These are phyloP conservation scores for Neoconidiobolus thromboides DNA, from an alignment of 371 early-diverging fungal species.

Conservation along the genomic window DNA sequence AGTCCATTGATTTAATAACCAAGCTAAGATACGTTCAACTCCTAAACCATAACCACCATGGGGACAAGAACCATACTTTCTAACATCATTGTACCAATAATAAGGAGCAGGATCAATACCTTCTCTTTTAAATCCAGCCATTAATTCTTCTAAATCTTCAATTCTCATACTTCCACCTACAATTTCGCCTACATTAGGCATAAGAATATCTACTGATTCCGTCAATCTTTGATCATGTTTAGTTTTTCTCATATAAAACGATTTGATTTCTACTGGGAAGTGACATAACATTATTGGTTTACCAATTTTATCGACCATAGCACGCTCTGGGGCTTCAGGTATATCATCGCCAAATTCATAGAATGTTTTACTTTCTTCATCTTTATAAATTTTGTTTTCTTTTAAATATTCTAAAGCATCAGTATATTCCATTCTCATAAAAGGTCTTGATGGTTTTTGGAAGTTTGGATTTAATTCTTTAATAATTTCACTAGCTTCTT, in stretches of 20 bases:
- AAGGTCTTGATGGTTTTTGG: constrained; percentile 69
- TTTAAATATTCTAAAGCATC: constrained; percentile 96
- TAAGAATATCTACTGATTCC: constrained; percentile 95
- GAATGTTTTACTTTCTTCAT: constrained; percentile 52
- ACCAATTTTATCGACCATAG: constrained; percentile 92
- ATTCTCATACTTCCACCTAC: constrained; percentile 99
- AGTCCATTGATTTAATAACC: constrained; percentile 84
- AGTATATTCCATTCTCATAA: constrained; percentile 89
- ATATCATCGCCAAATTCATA: constrained; percentile 99
- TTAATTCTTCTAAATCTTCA: constrained; percentile 68
- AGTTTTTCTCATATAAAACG: constrained; percentile 98
- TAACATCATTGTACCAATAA: constrained; percentile 99
- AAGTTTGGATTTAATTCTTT: constrained; percentile 88
- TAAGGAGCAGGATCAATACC: constrained; percentile 93
- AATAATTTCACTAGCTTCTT: constrained; percentile 52
- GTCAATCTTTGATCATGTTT: constrained; percentile 71
- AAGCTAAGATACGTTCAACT: constrained; percentile 96
- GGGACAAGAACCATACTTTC: constrained; percentile 93
- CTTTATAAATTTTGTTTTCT: constrained; percentile 72
- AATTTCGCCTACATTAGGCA: constrained; percentile 99
- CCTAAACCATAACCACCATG: constrained; percentile 99
- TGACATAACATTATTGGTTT: constrained; percentile 93
- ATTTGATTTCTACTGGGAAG: constrained; percentile 97
- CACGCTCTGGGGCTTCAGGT: constrained; percentile 97
- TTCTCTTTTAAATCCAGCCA: constrained; percentile 91